Base-by-base conservation (phyloP, 768 basidiomycete genomes). In the Chlorophyllum brunneum region DNA sequence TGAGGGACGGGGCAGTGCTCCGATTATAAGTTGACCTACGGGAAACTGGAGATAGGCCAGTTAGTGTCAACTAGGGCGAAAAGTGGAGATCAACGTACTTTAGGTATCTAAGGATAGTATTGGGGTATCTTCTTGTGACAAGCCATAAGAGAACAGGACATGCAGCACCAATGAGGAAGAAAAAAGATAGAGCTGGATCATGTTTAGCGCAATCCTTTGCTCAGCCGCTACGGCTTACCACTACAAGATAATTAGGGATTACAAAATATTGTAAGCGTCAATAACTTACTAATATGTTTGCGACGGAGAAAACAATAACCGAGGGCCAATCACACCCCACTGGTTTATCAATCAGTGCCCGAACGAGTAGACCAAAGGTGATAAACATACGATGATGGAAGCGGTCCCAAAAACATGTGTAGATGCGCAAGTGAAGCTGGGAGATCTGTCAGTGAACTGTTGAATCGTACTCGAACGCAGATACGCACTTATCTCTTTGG, bases 291-390 rank as follows among this genome's bases (percentile, higher is more conserved):
- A 80, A 62, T 88, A 88, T 16, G 80, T 65, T 54, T 77, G 74
- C 7, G 76, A 79, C 29, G 70, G 63, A 0, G 78, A 79, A 63
- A 86, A 88, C 58, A 78, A 75, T 16, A 71, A 59, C 27, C 59
- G 67, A 15, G 88, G 88, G 1, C 88, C 88, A 47, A 90, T 80
- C 15, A 84, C 79, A 20, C 87, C 87, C 82, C 80, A 78, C 71
- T 72, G 51, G 22, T 47, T 54, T 30, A 57, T 47, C 41, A n/a
- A 26, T 11, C 16, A 18, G 22, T 36, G 34, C 43, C 48, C 24
- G 15, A 24, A 5, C 6, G 3, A 16, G 39, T 40, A 46, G 30
- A 46, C 24, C 49, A 54, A 5, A 47, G 49, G 16, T 20, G 9
- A 51, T n/a, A n/a, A 6, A 59, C 78, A 59, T 65, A 86, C 86